Conservation (phyloP, 2,329 filamentous ascomycete genomes). For the Trichothecium roseum region DNA sequence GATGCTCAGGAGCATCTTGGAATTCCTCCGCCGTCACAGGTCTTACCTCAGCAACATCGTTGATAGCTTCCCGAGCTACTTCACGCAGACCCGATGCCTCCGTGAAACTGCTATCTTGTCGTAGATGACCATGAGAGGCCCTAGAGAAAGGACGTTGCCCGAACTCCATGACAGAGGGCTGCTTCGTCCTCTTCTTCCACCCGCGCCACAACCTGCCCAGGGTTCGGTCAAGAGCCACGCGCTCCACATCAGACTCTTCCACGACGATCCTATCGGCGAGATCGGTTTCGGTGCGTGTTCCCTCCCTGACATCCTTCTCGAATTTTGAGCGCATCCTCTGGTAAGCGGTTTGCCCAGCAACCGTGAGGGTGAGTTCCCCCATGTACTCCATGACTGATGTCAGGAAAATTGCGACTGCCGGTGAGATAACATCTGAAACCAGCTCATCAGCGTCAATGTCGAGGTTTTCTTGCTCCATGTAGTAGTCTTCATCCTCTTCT, state of each 20-base stretch:
- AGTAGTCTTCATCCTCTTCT: slow-evolving; percentile 90
- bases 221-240: slow-evolving; percentile 79
- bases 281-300: slow-evolving; percentile 32
- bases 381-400: slow-evolving; percentile 92
- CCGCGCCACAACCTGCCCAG: slow-evolving; percentile 85
- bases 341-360: slow-evolving; percentile 76
- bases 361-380: slow-evolving; percentile 80
- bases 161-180: slow-evolving; percentile 27
- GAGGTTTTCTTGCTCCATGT: slow-evolving; percentile 71
- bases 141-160: slow-evolving; percentile 34
- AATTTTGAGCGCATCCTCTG: slow-evolving; percentile 50
- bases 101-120: slow-evolving; percentile 23
- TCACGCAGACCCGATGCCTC: slow-evolving; percentile 24
- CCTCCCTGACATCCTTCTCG: slow-evolving; percentile 48
- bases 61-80: slow-evolving; percentile 4
- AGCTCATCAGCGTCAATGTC: slow-evolving; percentile 46
- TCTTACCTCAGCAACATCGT: not conserved
- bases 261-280: slow-evolving; percentile 63
- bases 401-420: slow-evolving; percentile 88
- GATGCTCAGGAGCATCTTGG: not conserved
- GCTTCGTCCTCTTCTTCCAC: slow-evolving; percentile 80
- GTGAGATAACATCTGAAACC: slow-evolving; percentile 64
- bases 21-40: not conserved
- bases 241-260: slow-evolving; percentile 86
- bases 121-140: slow-evolving; percentile 24